A percentile compares a stretch with the other conserved stretches of the same genome.
These are phyloP conservation scores for Apiospora rasikravindrae DNA, from an alignment of 2,329 filamentous ascomycete genomes.

Conservation along the genomic window DNA sequence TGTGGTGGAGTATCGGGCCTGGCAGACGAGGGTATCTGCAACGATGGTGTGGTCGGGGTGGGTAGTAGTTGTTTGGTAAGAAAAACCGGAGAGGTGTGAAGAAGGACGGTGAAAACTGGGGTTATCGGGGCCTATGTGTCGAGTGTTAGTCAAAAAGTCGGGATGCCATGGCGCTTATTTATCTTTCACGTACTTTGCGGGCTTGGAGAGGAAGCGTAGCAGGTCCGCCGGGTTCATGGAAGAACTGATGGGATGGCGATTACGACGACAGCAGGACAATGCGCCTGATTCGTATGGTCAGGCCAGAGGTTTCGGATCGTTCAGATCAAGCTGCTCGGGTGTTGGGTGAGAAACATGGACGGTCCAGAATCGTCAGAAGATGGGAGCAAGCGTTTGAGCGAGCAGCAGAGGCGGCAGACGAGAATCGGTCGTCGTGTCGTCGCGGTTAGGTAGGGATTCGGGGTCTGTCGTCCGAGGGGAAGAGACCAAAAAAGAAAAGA, in stretches of 20 bases:
- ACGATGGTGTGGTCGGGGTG: constrained; percentile 28
- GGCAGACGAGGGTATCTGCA: constrained; percentile 75
- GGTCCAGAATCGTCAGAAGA: not conserved
- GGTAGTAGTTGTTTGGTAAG: constrained; percentile 18
- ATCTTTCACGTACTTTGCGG: constrained; percentile 75
- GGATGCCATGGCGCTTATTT: constrained; percentile 15
- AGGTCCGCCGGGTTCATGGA: constrained; percentile 93
- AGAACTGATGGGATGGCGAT: constrained; percentile 42
- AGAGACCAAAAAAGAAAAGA: not conserved
- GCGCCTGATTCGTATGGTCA: constrained; percentile 13
- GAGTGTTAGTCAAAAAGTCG: constrained; percentile 33
- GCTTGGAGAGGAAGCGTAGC: constrained; percentile 91
- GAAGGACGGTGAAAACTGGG: constrained; percentile 11
- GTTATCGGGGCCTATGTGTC: constrained; percentile 60
- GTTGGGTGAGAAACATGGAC: not conserved
- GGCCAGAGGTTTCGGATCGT: not conserved
- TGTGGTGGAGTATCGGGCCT: constrained; percentile 80
- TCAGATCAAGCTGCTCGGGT: not conserved
- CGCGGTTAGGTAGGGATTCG: not conserved
- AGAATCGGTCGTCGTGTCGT: not conserved
- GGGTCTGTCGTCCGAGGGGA: not conserved
- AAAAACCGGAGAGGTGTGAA: constrained; percentile 11
- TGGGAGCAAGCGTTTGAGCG: not conserved
- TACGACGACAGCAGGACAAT: not conserved
- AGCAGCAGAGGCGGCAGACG: not conserved